Conservation (phyloP, 1,139 yeast genomes). For the Candida sojae region DNA sequence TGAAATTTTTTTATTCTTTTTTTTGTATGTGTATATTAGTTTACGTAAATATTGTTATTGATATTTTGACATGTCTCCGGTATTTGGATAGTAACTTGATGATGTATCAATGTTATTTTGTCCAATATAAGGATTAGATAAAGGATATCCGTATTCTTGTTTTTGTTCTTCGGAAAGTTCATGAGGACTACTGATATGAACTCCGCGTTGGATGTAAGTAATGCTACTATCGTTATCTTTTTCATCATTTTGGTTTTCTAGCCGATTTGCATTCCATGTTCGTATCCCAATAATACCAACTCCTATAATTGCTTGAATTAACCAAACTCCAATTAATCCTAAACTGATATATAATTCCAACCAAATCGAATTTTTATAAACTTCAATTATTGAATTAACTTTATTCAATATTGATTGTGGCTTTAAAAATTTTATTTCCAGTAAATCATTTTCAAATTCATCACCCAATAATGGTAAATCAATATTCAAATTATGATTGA, state of each 20-base stretch:
- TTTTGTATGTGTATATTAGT: constrained; percentile 1
- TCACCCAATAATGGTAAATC: constrained; percentile 46
- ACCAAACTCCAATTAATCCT: constrained; percentile 49
- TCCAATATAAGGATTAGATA: constrained; percentile 9
- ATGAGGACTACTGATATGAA: constrained; percentile 30
- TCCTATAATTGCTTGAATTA: constrained; percentile 45
- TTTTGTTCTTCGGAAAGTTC: constrained; percentile 30
- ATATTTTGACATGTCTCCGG: neutral
- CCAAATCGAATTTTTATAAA: constrained; percentile 36
- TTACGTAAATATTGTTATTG: neutral
- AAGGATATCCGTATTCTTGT: constrained; percentile 32
- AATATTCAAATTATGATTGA: constrained; percentile 62
- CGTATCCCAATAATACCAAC: constrained; percentile 9
- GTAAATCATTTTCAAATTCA: constrained; percentile 9
- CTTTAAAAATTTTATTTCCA: constrained; percentile 10
- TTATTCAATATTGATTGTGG: constrained; percentile 6
- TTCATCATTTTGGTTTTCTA: constrained; percentile 2
- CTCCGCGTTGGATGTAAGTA: neutral
- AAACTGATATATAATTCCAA: constrained; percentile 50
- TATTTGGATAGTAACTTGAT: constrained; percentile 10
- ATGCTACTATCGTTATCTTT: constrained; percentile 1
- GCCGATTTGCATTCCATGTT: neutral
- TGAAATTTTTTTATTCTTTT: neutral
- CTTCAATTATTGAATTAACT: constrained; percentile 22
- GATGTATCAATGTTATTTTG: constrained; percentile 3